Evolutionary conservation across 805 yeast species (phyloP), one percentile per base, ranked within the genome.

Genomic region (Yueomyces sinensis): DNA sequence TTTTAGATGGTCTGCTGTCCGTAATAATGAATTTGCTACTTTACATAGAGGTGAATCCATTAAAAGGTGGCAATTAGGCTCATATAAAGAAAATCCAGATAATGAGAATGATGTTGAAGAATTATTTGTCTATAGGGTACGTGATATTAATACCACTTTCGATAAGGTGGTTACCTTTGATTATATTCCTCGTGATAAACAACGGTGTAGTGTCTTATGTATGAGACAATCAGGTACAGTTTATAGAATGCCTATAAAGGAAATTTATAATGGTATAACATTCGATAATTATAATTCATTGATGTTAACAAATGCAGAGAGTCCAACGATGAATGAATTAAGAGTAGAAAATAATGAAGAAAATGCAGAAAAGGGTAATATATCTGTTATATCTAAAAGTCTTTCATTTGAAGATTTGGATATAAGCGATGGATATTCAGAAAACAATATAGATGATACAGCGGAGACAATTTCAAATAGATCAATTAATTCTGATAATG

Each of bases 221-320:
- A 79, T 87, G 80, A 65, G 95, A 42, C 93, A 83, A 47, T 81
- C 94, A 1, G 96, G 96, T 3, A 78, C 82, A 35, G 76, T 86
- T 0, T 86, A 81, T 55, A 65, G 79, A 38, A 82, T 82, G 87
- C 70, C 78, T 0, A 81, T 78, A 0, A 58, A 63, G 1, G 89
- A 82, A 49, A 70, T 80, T 33, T 75, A 75, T 23, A 73, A 74
- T 27, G 64, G 75, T 7, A 51, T 80, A 7, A 63, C 62, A 13
- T 80, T 86, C 55, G 81, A 75, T 44, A 73, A 89, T 1, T 69
- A 64, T 44, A 81, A 81, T 47, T 83, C 77, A 36, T 55, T 81
- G 25, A 61, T 76, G 3, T 58, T 76, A 31, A 61, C 75, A 3
- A 83, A 54, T 27, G 54, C 48, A 33, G 59, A 52, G 15, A 49